phyloP scores from a whole-genome alignment of 495 filamentous ascomycete species.

The Parathielavia appendiculata region DNA sequence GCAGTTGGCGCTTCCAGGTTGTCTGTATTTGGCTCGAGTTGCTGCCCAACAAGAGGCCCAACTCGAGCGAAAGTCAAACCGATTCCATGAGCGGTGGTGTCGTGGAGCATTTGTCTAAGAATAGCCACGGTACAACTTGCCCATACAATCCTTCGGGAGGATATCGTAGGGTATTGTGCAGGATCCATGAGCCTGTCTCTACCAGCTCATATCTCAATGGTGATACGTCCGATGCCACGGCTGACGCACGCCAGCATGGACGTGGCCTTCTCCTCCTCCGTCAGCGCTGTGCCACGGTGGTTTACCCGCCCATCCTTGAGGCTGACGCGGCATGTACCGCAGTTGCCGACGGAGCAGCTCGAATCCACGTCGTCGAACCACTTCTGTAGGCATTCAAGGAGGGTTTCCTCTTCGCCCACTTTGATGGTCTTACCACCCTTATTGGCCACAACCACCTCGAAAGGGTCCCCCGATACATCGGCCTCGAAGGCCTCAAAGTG shows the following conservation, averaged over 20 bases:
- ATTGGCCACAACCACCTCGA: conserved; percentile 46
- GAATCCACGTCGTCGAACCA: conserved; percentile 42
- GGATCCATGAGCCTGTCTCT: background rate
- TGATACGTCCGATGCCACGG: conserved; percentile 42
- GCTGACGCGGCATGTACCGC: conserved; percentile 51
- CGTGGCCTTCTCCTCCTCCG: conserved; percentile 39
- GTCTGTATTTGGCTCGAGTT: conserved; percentile 18
- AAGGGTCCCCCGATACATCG: conserved; percentile 49
- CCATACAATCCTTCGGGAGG: background rate
- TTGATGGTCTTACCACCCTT: conserved; percentile 25
- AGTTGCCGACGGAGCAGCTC: conserved; percentile 56
- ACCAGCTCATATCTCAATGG: conserved; percentile 38
- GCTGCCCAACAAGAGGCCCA: conserved; percentile 7
- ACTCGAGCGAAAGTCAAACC: background rate
- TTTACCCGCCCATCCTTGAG: conserved; percentile 48
- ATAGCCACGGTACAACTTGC: background rate
- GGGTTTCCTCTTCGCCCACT: conserved; percentile 41
- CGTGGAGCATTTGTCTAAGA: conserved; percentile 35
- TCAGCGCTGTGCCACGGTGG: conserved; percentile 48
- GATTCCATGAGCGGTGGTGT: background rate
- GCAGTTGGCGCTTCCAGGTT: conserved; percentile 27
- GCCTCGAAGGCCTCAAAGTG: conserved; percentile 54
- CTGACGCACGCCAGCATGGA: conserved; percentile 48
- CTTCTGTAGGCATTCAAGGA: conserved; percentile 39
- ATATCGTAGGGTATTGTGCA: too few species aligned